Evolutionary conservation across 2,329 filamentous ascomycete species (phyloP), one percentile per base, ranked within the genome.

Genomic region (Fusarium goolgardi): DNA sequence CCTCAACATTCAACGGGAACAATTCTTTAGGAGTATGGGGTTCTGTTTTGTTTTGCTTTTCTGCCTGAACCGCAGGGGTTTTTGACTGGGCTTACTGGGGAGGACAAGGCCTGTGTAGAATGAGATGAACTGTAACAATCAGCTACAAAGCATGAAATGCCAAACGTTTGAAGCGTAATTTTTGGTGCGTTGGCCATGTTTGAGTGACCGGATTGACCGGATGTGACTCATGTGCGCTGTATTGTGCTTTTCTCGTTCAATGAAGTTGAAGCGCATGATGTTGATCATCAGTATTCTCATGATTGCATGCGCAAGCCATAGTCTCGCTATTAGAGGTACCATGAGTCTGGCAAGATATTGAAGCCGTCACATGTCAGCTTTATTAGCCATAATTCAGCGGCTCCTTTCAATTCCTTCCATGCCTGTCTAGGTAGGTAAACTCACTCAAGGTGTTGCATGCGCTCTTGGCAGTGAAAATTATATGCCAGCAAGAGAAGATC

Each of bases 21-120:
- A 54, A 43, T 50, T 53, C 37, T 56, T 67, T 56, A 59, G 72
- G 72, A 73, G 71, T 73, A 59, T 52, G 66, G 72, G 72, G 71
- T 73, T 72, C 46, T 63, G 60, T 59, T 55, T 59, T 69, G 50
- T 12, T 60, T 69, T 43, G 23, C 23, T 27, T 51, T 71, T 61
- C 34, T 63, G 49, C 52, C 63, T 65, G 54, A 58, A 63, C 58
- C 55, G 59, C 60, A 49, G 51, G 32, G 55, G 54, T 11, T 16
- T 40, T 46, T 52, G 56, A 58, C 56, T 39, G 45, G 58, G 53
- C 68, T 61, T 62, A 55, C 32, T 39, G 49, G 34, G 21, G 54
- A 64, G 56, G 9, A 40, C 37, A 21, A 20, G 49, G 23, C 31
- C 55, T 55, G 49, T 43, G 51, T 31, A 34, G 55, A 55, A 51